phyloP scores from a whole-genome alignment of 768 basidiomycete genomes.

The Lepiota venenata region DNA sequence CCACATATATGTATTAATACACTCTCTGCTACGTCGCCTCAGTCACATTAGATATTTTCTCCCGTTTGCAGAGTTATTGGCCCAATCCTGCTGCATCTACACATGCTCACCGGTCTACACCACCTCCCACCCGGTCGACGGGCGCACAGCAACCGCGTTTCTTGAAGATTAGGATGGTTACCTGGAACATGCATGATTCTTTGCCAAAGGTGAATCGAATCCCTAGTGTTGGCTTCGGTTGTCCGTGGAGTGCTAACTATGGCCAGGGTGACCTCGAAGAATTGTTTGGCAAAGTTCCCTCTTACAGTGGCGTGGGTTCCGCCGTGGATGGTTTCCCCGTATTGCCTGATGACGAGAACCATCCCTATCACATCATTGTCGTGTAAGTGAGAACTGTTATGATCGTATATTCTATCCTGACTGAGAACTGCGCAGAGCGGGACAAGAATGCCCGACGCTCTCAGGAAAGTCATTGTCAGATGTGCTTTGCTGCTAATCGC shows the following conservation, averaged over 20 bases:
- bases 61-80: slow-evolving; percentile 5
- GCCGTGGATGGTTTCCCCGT: slow-evolving; percentile 36
- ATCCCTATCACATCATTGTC: slow-evolving; percentile 78
- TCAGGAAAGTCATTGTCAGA: slow-evolving; percentile 42
- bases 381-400: slow-evolving; percentile 44
- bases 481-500: not conserved
- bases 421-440: slow-evolving; percentile 32
- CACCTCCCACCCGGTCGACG: not conserved
- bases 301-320: slow-evolving; percentile 29
- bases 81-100: not conserved
- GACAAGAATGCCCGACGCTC: slow-evolving; percentile 81
- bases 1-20: not conserved
- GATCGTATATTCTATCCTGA: slow-evolving; percentile 6
- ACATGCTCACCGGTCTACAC: not conserved
- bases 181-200: slow-evolving; percentile 88
- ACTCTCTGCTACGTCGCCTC: not conserved
- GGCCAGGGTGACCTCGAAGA: slow-evolving; percentile 72
- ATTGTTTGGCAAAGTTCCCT: slow-evolving; percentile 58
- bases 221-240: not conserved
- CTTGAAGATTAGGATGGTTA: slow-evolving; percentile 66
- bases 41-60: slow-evolving; percentile 2
- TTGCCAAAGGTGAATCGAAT: slow-evolving; percentile 57
- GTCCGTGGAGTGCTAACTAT: not conserved
- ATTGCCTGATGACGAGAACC: slow-evolving; percentile 46
- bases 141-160: slow-evolving; percentile 1